Evolutionary conservation across 1,284 basidiomycete genomes (phyloP), one percentile per base, ranked within the genome.

Genomic region (Microbotryum silenes-acaulis): DNA sequence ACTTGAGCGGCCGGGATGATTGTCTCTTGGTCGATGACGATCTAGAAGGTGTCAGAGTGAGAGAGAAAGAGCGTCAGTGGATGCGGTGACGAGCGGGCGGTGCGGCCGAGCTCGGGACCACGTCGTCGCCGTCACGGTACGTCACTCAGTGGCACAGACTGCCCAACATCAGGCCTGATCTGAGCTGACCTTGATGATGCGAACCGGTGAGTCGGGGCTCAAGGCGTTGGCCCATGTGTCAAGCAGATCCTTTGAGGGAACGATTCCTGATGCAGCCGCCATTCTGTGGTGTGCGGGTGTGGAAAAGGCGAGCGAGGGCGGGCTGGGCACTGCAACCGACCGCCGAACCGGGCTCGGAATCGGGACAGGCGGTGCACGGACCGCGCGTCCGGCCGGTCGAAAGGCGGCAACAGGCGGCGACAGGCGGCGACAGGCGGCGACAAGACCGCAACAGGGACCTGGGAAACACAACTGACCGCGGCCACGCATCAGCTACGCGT

Each of bases 241-340:
- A 1, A 45, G 14, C 6, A 63, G 58, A 10, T 58, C 60, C 1
- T 21, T 3, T 0, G 62, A 56, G 0, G 64, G 57, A 14, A 18
- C 51, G 9, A 68, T 68, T 1, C 66, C 66, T 2, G 60, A 59
- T 33, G 60, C 61, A 2, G 66, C 53, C 3, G 63, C 51, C 66
- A 68, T 68, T 6, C 2, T 31, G 25, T 21, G 1, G 2, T 14
- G 29, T 5, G 48, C 18, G 23, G 23, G 48, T 18, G 20, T 33
- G 4, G 55, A 42, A 42, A 21, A 9, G 27, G 37, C 9, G 37
- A 9, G 45, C 27, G 6, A 6, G 52, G 4, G 47, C 7, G 1
- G 56, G 12, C 9, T 50, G 44, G 29, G 56, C 25, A 25, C 25
- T 25, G 25, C 9, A 16, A 37, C 9, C 37, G 37, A 37, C 14